phyloP scores from a whole-genome alignment of 2,329 filamentous ascomycete species.

The Blastomyces parvus region DNA sequence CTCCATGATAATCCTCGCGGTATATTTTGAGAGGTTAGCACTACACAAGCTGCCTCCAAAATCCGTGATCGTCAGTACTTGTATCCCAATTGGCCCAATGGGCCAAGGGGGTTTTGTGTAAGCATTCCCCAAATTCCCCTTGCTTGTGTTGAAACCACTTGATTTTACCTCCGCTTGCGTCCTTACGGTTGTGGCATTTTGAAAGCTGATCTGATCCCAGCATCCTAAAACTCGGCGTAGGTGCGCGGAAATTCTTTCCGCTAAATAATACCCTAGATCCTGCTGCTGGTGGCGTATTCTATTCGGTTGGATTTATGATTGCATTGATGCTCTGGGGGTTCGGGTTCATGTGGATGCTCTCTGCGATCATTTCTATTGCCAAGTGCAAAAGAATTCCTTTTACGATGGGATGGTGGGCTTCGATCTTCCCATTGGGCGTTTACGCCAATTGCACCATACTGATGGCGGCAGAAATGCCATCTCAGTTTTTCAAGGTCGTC shows the following conservation, averaged over 20 bases:
- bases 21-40: slow-evolving; percentile 61
- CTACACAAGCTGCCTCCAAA: slow-evolving; percentile 59
- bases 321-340: slow-evolving; percentile 34
- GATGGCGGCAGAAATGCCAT: slow-evolving; percentile 44
- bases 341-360: slow-evolving; percentile 34
- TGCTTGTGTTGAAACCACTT: slow-evolving; percentile 3
- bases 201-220: slow-evolving; percentile 12
- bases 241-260: slow-evolving; percentile 33
- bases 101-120: slow-evolving; percentile 55
- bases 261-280: slow-evolving; percentile 25
- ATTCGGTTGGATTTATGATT: slow-evolving; percentile 28
- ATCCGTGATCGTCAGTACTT: slow-evolving; percentile 59
- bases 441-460: slow-evolving; percentile 41
- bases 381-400: slow-evolving; percentile 42
- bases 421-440: slow-evolving; percentile 51
- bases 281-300: slow-evolving; percentile 26
- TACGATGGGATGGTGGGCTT: slow-evolving; percentile 56
- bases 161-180: background rate
- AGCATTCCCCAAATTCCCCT: slow-evolving; percentile 13
- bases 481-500: slow-evolving; percentile 47
- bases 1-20: slow-evolving; percentile 53
- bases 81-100: slow-evolving; percentile 57
- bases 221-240: slow-evolving; percentile 43
- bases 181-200: background rate
- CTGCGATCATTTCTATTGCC: slow-evolving; percentile 30